Evolutionary conservation across 768 basidiomycete species (phyloP), one percentile per base, ranked within the genome.

Genomic region (Suillus subaureus): DNA sequence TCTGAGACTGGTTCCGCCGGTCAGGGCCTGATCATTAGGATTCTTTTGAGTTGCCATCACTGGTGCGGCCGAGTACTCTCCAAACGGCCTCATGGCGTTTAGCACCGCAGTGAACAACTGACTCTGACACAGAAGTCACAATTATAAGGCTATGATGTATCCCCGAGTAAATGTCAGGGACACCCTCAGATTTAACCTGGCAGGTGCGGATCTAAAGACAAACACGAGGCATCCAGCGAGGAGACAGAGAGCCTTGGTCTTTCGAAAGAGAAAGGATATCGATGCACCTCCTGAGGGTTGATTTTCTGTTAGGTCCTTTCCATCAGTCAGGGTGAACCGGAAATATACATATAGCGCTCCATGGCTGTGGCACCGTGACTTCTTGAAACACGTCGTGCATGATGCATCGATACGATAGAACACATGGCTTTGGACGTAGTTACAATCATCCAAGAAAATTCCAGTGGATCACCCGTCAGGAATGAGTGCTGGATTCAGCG

Each of bases 201-300:
- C 23, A 49, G 15, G 26, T 28, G 26, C 13, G 18, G 16, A 54
- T 54, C 18, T 33, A 55, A 21, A 18, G 54, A 21, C 18, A 55
- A 33, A 35, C 33, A 55, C n/a, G 54, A 55, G 54, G 54, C 54
- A 55, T 35, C 54, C 54, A 55, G 35, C 54, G 54, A 35, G 33
- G 33, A 33, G 33, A 55, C 21, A n/a, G 5, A 55, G 54, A 33
- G 54, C 31, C 54, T 55, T 35, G 6, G 21, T n/a, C 54, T 21
- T 33, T 33, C 21, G 54, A 55, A 55, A 55, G 21, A 55, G 54
- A 55, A 55, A 35, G 54, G 33, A 16, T 18, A 54, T 31, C 2
- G 28, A 31, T 54, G 28, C 51, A 18, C 18, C 52, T 54, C 52
- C 52, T 54, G 28, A 31, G 28, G 5, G 28, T 54, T 54, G 18